Conservation (phyloP, 495 filamentous ascomycete species). For the Paragyromitra xinjiangensis region DNA sequence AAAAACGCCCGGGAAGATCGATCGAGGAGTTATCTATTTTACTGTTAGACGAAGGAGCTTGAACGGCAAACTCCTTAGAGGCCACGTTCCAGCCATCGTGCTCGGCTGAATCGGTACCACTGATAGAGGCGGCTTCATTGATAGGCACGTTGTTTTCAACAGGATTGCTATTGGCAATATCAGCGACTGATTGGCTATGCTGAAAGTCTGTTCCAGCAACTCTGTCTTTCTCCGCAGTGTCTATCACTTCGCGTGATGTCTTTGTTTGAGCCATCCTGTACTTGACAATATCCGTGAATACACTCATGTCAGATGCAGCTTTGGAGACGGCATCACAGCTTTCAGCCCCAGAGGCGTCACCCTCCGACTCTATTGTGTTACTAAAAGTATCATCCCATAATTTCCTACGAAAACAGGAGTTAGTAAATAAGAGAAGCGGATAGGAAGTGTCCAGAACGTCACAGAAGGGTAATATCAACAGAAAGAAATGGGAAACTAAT, state of each 20-base stretch:
- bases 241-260: not conserved
- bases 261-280: constrained; percentile 3
- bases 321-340: not conserved
- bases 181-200: not conserved
- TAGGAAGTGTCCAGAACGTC: not conserved
- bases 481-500: not conserved
- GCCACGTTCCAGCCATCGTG: not conserved
- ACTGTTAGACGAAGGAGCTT: not conserved
- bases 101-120: not conserved
- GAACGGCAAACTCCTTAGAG: not conserved
- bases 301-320: constrained; percentile 17
- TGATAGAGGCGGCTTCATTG: not conserved
- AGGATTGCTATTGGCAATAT: not conserved
- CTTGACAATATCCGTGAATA: constrained; percentile 13
- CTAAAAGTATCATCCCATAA: not conserved
- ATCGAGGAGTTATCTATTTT: not conserved
- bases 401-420: constrained; percentile 3
- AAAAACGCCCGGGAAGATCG: not conserved
- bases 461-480: not conserved
- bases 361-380: not conserved
- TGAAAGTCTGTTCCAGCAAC: not conserved
- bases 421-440: not conserved
- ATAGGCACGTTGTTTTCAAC: not conserved
- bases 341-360: not conserved
- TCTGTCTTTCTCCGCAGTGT: not conserved